Conservation (phyloP, 306 rosid genomes). For the Rosa rugosa region DNA sequence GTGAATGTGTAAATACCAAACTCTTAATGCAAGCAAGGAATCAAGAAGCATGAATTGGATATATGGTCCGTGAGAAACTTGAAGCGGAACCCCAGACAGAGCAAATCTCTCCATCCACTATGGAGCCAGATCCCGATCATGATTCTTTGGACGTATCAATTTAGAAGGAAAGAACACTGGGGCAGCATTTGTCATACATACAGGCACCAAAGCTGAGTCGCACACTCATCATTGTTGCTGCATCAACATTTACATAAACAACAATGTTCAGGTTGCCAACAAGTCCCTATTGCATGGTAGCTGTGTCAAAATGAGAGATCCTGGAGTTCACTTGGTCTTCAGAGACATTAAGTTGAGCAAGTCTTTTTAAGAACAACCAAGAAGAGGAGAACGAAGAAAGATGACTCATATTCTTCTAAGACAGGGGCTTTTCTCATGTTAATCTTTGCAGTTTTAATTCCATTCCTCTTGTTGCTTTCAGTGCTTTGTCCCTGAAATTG, state of each 20-base stretch:
- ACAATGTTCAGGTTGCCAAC: slow-evolving; percentile 46
- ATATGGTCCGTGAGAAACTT: not conserved
- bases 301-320: slow-evolving; percentile 41
- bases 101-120: not conserved
- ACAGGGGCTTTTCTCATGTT: slow-evolving; percentile 1
- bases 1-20: slow-evolving; percentile 13
- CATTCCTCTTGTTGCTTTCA: slow-evolving; percentile 13
- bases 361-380: not conserved
- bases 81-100: not conserved
- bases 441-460: slow-evolving; percentile 4
- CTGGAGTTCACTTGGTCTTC: slow-evolving; percentile 46
- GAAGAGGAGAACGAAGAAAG: slow-evolving; percentile 10
- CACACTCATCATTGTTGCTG: slow-evolving; percentile 32
- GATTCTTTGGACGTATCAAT: slow-evolving; percentile 21
- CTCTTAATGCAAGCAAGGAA: slow-evolving; percentile 35
- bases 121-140: slow-evolving; percentile 16
- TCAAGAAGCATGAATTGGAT: not conserved
- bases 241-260: slow-evolving; percentile 53
- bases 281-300: slow-evolving; percentile 39
- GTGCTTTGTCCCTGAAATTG: slow-evolving; percentile 7
- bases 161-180: slow-evolving; percentile 41
- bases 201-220: slow-evolving; percentile 10
- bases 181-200: slow-evolving; percentile 30
- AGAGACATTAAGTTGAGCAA: slow-evolving; percentile 28
- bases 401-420: not conserved